Percentiles rank a stretch among this genome's conserved stretches.
phyloP scores from a whole-genome alignment of 2,329 filamentous ascomycete genomes.

The Pseudocercospora vitis region DNA sequence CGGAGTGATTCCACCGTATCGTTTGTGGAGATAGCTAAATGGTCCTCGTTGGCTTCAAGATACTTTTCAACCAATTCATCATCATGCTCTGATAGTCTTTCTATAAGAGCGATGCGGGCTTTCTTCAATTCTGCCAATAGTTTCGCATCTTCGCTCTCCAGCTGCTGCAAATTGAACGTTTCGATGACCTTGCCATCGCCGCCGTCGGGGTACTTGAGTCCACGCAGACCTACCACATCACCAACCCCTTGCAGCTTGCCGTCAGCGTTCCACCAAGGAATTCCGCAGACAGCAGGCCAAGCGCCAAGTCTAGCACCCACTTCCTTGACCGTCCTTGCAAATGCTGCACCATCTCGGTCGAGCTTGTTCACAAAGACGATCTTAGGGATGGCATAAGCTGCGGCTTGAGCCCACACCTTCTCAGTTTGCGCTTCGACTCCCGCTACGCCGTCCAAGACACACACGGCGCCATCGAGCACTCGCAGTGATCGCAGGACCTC shows the following conservation, averaged over 20 bases:
- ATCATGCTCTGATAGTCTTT: conserved; percentile 84
- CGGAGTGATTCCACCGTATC: conserved; percentile 74
- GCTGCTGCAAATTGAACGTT: conserved; percentile 56
- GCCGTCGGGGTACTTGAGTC: conserved; percentile 69
- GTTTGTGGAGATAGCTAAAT: conserved; percentile 62
- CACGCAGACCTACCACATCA: conserved; percentile 74
- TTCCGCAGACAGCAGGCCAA: conserved; percentile 89
- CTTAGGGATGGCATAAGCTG: conserved; percentile 78
- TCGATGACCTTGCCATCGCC: conserved; percentile 60
- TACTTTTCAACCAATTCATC: conserved; percentile 83
- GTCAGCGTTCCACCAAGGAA: conserved; percentile 82
- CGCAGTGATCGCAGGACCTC: conserved; percentile 89
- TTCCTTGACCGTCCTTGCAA: conserved; percentile 81
- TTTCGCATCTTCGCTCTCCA: conserved; percentile 50
- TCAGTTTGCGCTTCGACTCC: conserved; percentile 97
- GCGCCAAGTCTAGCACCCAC: conserved; percentile 75
- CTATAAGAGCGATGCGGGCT: conserved; percentile 75
- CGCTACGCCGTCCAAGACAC: conserved; percentile 86
- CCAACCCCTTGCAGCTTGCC: conserved; percentile 79
- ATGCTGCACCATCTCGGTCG: conserved; percentile 77
- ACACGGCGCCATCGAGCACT: conserved; percentile 86
- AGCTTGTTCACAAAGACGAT: conserved; percentile 83
- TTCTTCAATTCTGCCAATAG: conserved; percentile 68
- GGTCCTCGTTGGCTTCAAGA: conserved; percentile 73
- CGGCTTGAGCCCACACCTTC: conserved; percentile 90